Evolutionary conservation across 179 eudicot genomes (phyloP), one percentile per base, ranked within the genome.

Genomic region (Nepenthes alata): DNA sequence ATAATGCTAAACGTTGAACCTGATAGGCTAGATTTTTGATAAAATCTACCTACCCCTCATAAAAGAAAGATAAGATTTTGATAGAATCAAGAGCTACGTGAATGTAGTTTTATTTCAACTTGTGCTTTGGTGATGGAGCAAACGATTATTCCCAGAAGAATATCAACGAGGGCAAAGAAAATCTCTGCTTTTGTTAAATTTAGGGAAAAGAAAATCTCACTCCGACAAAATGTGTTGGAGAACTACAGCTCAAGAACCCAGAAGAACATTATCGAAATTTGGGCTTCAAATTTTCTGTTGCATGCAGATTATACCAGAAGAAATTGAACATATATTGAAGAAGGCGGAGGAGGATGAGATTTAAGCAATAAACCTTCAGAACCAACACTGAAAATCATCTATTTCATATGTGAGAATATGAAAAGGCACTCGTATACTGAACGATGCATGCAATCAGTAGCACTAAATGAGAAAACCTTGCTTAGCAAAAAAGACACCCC

Each of bases 281-380:
- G 49, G 67, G 16, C 38, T 25, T 12, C 37, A 55, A 6, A 50
- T 50, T 11, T 50, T 50, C 15, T 4, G 9, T 12, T 58, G 8
- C 60, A 39, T 15, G 55, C 38, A 62, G 57, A 59, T 38, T 14
- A 16, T 11, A 5, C 9, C 11, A 59, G 57, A 14, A 59, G 12
- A 37, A 53, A 14, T n/a, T 14, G 35, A 55, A 62, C 35, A 36
- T 44, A 61, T 47, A 50, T 37, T 25, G 55, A 61, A 61, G 48
- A 48, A 64, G 16, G 14, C 12, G 11, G 68, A 64, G 35, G 55
- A 5, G 44, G 52, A 71, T 7, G 61, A 25, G 34, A 52, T 11
- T 16, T 57, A 39, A 63, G 60, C 25, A 25, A 64, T 71, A 70
- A 72, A 71, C 73, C 67, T 63, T 60, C 67, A 72, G 72, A 53